These are phyloP conservation scores for Cinnamomum micranthum DNA, from an alignment of 164 flowering plant species.

Conservation along the genomic window DNA sequence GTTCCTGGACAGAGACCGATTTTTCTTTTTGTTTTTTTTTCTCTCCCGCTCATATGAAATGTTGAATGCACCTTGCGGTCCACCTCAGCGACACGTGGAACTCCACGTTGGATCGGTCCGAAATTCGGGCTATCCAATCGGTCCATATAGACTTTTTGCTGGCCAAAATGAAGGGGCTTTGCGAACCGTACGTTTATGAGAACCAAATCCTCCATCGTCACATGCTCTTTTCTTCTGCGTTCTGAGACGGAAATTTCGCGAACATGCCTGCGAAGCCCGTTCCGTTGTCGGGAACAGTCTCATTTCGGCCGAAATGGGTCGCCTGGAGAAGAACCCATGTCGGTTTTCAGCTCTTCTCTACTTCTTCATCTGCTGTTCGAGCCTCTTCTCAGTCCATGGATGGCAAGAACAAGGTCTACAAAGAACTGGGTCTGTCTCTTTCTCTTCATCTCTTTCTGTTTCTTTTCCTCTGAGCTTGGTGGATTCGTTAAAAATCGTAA, in stretches of 20 bases:
- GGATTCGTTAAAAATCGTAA: not conserved
- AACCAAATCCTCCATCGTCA: too few relatives aligned
- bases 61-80: too few relatives aligned
- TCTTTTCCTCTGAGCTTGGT: not conserved
- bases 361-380: not conserved
- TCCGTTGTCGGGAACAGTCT: not conserved
- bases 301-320: not conserved
- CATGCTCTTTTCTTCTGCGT: not conserved
- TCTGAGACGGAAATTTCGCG: not conserved
- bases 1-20: too few relatives aligned
- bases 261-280: not conserved
- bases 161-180: too few relatives aligned
- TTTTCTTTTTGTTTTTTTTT: too few relatives aligned
- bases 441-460: conserved; percentile 7
- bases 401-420: conserved; percentile 51
- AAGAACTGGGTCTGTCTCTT: conserved; percentile 52
- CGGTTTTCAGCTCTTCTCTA: not conserved
- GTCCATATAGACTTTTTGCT: too few relatives aligned
- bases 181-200: too few relatives aligned
- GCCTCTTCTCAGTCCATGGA: conserved; percentile 42
- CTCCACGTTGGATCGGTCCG: too few relatives aligned
- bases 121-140: too few relatives aligned
- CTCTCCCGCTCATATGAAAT: too few relatives aligned
- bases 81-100: too few relatives aligned
- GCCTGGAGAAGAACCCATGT: not conserved